Percentiles rank a stretch among this genome's conserved stretches.
Conservation (phyloP, 2,329 filamentous ascomycete species). For the Aspergillus sp. region DNA sequence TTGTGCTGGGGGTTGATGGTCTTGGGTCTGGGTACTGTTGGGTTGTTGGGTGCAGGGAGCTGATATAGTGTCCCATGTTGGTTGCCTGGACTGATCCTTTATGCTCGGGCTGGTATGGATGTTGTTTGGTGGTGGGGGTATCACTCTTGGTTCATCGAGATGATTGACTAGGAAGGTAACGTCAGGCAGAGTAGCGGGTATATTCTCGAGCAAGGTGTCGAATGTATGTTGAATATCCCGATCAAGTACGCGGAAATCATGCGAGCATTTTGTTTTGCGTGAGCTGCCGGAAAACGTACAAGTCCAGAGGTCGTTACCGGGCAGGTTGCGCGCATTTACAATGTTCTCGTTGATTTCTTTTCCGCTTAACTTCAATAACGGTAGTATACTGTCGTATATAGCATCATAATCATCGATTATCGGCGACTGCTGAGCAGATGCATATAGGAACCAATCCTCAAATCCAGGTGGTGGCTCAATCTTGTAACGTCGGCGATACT, state of each 20-base stretch:
- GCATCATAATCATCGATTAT: conserved; percentile 16
- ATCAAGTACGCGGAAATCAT: conserved; percentile 9
- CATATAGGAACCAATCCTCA: conserved; percentile 16
- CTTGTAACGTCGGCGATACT: conserved; percentile 14
- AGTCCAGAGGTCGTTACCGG: conserved; percentile 12
- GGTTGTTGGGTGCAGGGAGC: conserved; percentile 5
- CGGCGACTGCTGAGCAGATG: conserved; percentile 9
- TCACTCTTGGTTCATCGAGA: conserved; percentile 17
- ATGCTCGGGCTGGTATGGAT: not conserved
- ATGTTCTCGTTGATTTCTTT: conserved; percentile 6
- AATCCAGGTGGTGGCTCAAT: conserved; percentile 13
- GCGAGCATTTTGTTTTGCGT: conserved; percentile 5
- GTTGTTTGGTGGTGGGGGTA: not conserved
- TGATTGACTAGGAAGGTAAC: conserved; percentile 18
- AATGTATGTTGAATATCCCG: conserved; percentile 10
- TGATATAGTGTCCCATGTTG: conserved; percentile 12
- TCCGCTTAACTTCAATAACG: conserved; percentile 10
- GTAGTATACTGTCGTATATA: conserved; percentile 6
- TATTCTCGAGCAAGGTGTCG: not conserved
- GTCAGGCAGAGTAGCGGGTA: conserved; percentile 9
- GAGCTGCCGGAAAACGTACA: conserved; percentile 11
- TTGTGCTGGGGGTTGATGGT: not conserved
- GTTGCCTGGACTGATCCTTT: not conserved
- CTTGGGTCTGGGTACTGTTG: not conserved
- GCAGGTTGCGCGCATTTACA: not conserved